phyloP scores from a whole-genome alignment of 2,329 filamentous ascomycete species.

The Seiridium unicorne region DNA sequence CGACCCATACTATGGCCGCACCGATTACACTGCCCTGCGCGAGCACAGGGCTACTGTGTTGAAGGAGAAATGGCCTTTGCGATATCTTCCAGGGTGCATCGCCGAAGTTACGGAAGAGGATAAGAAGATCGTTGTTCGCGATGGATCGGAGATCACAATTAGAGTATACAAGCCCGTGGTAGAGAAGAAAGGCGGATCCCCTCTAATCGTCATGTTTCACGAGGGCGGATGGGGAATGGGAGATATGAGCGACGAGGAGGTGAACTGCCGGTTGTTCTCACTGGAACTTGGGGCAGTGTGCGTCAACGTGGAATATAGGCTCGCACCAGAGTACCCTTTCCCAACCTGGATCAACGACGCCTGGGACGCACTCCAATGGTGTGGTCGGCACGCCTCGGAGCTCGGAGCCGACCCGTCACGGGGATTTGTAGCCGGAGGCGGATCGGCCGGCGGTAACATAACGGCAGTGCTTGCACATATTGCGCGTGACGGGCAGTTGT shows the following conservation, averaged over 20 bases:
- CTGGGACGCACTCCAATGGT: slow-evolving; percentile 45
- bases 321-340: slow-evolving; percentile 45
- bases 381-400: slow-evolving; percentile 14
- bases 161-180: slow-evolving; percentile 28
- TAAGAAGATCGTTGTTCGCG: slow-evolving; percentile 29
- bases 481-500: slow-evolving; percentile 36
- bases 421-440: slow-evolving; percentile 64
- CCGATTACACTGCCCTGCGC: slow-evolving; percentile 15
- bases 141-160: slow-evolving; percentile 28
- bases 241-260: slow-evolving; percentile 27
- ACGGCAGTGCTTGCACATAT: slow-evolving; percentile 35
- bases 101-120: slow-evolving; percentile 24
- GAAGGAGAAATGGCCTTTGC: slow-evolving; percentile 18
- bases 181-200: slow-evolving; percentile 16
- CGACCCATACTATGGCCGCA: slow-evolving; percentile 19
- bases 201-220: slow-evolving; percentile 32
- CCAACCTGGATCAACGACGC: slow-evolving; percentile 40
- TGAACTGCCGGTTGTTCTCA: slow-evolving; percentile 28
- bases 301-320: slow-evolving; percentile 39
- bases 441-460: slow-evolving; percentile 43
- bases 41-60: slow-evolving; percentile 22
- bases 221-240: slow-evolving; percentile 33
- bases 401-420: slow-evolving; percentile 44
- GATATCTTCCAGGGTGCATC: slow-evolving; percentile 21
- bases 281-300: slow-evolving; percentile 34